Conservation (phyloP, 1,284 basidiomycete genomes). For the Malassezia equina region DNA sequence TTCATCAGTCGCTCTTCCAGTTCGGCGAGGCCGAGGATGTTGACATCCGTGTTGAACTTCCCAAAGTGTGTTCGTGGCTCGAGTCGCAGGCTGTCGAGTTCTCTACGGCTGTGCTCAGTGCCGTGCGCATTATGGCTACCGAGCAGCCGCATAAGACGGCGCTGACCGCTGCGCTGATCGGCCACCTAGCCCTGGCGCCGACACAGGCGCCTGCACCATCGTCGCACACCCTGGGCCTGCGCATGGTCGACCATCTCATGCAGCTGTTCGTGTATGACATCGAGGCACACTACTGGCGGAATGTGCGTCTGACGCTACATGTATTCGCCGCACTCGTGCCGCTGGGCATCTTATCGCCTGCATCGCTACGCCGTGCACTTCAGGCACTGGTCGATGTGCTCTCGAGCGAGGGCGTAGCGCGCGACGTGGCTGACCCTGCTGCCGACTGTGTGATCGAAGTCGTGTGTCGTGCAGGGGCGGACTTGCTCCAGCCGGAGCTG, state of each 20-base stretch:
- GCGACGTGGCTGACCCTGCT: constrained; percentile 49
- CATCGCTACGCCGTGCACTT: constrained; percentile 66
- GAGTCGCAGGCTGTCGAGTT: constrained; percentile 24
- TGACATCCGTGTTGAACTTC: constrained; percentile 29
- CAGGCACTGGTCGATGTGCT: constrained; percentile 72
- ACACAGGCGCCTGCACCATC: not conserved
- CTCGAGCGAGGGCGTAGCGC: constrained; percentile 71
- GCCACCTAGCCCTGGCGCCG: constrained; percentile 22
- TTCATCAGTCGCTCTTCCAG: constrained; percentile 27
- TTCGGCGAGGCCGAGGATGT: constrained; percentile 31
- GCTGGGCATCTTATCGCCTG: constrained; percentile 59
- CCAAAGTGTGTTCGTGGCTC: constrained; percentile 35
- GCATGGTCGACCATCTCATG: constrained; percentile 37
- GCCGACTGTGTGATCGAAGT: constrained; percentile 78
- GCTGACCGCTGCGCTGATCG: constrained; percentile 37
- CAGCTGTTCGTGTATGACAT: constrained; percentile 37
- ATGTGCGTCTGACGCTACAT: constrained; percentile 35
- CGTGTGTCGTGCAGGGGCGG: constrained; percentile 50
- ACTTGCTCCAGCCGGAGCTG: constrained; percentile 20
- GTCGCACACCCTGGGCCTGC: constrained; percentile 25
- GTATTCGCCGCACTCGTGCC: constrained; percentile 51
- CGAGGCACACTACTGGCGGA: constrained; percentile 42
- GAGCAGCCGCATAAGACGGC: constrained; percentile 37
- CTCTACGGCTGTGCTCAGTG: constrained; percentile 23
- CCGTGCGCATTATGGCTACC: constrained; percentile 35